Conservation (phyloP, 2,329 filamentous ascomycete species). For the Cladosporium sp. region DNA sequence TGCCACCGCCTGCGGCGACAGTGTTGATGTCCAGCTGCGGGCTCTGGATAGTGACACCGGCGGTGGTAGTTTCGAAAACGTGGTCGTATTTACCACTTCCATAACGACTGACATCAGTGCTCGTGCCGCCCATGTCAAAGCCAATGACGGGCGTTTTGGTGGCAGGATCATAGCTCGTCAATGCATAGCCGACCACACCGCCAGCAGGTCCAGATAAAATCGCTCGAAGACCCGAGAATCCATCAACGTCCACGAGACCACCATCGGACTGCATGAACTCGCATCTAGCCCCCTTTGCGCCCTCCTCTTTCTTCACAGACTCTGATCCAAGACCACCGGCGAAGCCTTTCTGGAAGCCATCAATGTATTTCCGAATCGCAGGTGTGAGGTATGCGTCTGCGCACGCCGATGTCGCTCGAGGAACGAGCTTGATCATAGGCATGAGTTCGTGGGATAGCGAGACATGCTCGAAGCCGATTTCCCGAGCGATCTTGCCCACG, state of each 20-base stretch:
- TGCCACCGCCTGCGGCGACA: conserved; percentile 85
- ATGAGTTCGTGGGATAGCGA: conserved; percentile 76
- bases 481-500: conserved; percentile 69
- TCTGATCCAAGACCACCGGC: conserved; percentile 72
- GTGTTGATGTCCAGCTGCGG: conserved; percentile 94
- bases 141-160: conserved; percentile 85
- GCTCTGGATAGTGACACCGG: conserved; percentile 89
- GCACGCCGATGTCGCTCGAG: conserved; percentile 70
- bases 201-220: conserved; percentile 90
- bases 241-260: conserved; percentile 65
- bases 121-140: conserved; percentile 94
- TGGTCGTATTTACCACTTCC: conserved; percentile 78
- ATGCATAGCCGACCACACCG: conserved; percentile 86
- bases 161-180: conserved; percentile 80
- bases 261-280: conserved; percentile 95
- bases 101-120: conserved; percentile 85
- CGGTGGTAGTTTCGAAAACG: conserved; percentile 89
- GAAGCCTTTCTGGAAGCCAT: conserved; percentile 76
- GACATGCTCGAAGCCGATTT: conserved; percentile 80
- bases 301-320: conserved; percentile 64
- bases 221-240: conserved; percentile 78
- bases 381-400: conserved; percentile 78
- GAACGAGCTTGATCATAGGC: conserved; percentile 83
- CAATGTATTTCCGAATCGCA: conserved; percentile 71
- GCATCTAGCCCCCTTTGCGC: conserved; percentile 69